A percentile compares a stretch with the other conserved stretches of the same genome.
phyloP scores from a whole-genome alignment of 2,329 filamentous ascomycete genomes.

The Rhinocladiella similis region DNA sequence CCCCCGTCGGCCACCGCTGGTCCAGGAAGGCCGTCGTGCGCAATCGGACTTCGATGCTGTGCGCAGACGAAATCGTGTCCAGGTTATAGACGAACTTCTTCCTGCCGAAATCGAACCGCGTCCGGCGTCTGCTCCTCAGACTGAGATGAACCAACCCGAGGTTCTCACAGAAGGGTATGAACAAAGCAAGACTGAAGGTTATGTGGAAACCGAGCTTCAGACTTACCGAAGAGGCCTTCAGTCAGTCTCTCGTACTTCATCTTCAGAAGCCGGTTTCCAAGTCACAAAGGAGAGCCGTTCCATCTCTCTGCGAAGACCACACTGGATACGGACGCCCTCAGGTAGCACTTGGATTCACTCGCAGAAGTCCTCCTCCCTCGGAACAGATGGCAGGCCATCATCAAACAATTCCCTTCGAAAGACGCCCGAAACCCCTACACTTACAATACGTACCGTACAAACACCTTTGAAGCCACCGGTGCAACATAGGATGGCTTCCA shows the following conservation, averaged over 20 bases:
- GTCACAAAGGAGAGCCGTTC: conserved; percentile 5
- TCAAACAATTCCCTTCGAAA: neutral
- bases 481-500: neutral
- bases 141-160: neutral
- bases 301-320: conserved; percentile 3
- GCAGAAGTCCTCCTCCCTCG: conserved; percentile 8
- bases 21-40: neutral
- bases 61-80: conserved; percentile 12
- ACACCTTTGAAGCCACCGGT: conserved; percentile 17
- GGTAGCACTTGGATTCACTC: conserved; percentile 13
- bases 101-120: neutral
- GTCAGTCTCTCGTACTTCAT: neutral
- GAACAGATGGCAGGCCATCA: neutral
- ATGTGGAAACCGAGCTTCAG: neutral
- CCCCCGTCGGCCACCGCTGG: neutral
- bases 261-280: neutral
- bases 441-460: conserved; percentile 18
- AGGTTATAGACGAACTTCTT: neutral
- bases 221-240: neutral
- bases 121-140: neutral
- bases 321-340: conserved; percentile 16
- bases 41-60: conserved; percentile 13
- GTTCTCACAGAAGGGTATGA: neutral
- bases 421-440: neutral
- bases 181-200: neutral